Evolutionary conservation across 352 stramenopile species (phyloP).

Genomic region (Phytophthora cactorum): DNA sequence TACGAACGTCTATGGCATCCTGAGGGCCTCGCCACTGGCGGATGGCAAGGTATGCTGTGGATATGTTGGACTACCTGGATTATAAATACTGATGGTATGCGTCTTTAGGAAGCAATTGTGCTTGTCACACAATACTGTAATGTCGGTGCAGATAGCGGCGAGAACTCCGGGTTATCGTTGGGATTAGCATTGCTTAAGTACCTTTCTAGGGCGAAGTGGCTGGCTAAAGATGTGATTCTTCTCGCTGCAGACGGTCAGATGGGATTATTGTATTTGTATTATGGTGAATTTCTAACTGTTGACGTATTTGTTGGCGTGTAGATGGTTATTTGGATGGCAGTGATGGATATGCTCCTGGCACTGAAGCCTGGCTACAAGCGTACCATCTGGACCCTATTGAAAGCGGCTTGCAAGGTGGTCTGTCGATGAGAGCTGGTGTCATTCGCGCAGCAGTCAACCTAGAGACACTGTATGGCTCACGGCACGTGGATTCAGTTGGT

Average conservation of each 20-base stretch:
- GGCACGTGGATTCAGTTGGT: conserved; percentile 42
- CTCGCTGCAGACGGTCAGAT: conserved; percentile 71
- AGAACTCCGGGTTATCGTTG: conserved; percentile 63
- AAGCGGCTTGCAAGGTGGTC: conserved; percentile 23
- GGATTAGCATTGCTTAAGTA: conserved; percentile 68
- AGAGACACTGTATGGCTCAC: conserved; percentile 52
- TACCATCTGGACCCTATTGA: conserved; percentile 69
- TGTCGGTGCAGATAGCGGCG: conserved; percentile 40
- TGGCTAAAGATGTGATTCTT: conserved; percentile 86
- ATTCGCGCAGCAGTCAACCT: conserved; percentile 81
- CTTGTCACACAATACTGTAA: conserved; percentile 81
- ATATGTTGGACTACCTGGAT: background rate
- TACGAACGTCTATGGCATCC: conserved; percentile 81
- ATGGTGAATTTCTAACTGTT: conserved; percentile 2
- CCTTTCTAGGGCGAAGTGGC: conserved; percentile 68
- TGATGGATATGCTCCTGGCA: conserved; percentile 66
- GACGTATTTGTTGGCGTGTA: conserved; percentile 24
- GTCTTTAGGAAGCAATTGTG: conserved; percentile 58
- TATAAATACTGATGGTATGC: conserved; percentile 1
- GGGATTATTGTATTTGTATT: background rate
- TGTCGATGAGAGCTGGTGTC: conserved; percentile 75
- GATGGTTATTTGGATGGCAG: conserved; percentile 67
- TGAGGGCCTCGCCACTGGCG: conserved; percentile 72
- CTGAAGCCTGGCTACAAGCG: conserved; percentile 71
- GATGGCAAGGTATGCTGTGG: conserved; percentile 66